Evolutionary conservation across 2,329 filamentous ascomycete genomes (phyloP).

Genomic region (Shiraia bambusicola): DNA sequence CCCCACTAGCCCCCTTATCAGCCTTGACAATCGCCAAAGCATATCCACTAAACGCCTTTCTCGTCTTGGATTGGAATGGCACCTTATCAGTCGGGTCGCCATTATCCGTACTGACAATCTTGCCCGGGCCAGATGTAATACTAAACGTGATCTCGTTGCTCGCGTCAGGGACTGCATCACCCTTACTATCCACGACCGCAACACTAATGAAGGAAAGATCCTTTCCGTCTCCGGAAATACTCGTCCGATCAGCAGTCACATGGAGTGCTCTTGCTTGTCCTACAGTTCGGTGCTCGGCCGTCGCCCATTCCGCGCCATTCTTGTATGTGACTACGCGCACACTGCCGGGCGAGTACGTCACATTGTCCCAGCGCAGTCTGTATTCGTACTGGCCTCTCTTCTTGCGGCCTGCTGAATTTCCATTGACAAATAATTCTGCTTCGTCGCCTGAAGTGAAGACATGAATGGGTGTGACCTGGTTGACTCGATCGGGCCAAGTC

Average conservation of each 20-base stretch:
- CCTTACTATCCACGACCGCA: constrained; percentile 49
- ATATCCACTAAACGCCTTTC: constrained; percentile 30
- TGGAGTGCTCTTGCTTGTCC: constrained; percentile 45
- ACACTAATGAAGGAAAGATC: constrained; percentile 54
- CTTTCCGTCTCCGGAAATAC: constrained; percentile 45
- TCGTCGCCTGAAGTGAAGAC: constrained; percentile 56
- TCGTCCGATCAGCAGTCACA: constrained; percentile 46
- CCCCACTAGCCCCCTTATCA: constrained; percentile 9
- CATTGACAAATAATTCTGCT: constrained; percentile 59
- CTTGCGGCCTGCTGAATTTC: constrained; percentile 48
- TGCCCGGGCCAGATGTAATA: constrained; percentile 43
- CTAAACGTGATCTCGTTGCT: constrained; percentile 49
- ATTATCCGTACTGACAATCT: constrained; percentile 42
- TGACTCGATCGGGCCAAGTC: constrained; percentile 54
- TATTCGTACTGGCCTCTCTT: constrained; percentile 45
- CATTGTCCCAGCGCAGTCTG: constrained; percentile 57
- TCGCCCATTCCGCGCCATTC: constrained; percentile 51
- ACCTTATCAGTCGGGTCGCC: constrained; percentile 28
- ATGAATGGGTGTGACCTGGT: constrained; percentile 56
- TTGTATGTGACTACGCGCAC: constrained; percentile 53
- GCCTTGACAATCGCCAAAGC: constrained; percentile 28
- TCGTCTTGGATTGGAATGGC: constrained; percentile 20
- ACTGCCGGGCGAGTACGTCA: constrained; percentile 53
- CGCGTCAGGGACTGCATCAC: constrained; percentile 49
- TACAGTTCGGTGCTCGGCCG: constrained; percentile 45